These are phyloP conservation scores for Nitzschia sp. DNA, from an alignment of 108 stramenopile genomes.

Conservation along the genomic window DNA sequence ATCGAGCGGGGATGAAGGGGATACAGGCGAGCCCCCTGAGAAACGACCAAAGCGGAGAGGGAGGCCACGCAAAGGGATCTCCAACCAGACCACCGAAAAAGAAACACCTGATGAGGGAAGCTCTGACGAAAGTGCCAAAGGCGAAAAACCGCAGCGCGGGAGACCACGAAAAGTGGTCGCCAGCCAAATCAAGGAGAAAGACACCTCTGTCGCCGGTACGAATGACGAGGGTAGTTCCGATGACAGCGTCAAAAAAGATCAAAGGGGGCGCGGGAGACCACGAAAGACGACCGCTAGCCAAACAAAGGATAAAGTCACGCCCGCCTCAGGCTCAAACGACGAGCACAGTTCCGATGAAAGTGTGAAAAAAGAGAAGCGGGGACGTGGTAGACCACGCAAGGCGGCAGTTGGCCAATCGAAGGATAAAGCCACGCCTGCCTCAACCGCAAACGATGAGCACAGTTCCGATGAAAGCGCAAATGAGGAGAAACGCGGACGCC, in stretches of 20 bases:
- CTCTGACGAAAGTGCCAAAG: slow-evolving; percentile 1
- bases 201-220: too few species aligned
- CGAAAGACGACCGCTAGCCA: not conserved
- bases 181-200: not conserved
- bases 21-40: slow-evolving; percentile 4
- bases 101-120: slow-evolving; percentile 8
- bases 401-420: not conserved
- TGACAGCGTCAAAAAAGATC: not conserved
- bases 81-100: not conserved
- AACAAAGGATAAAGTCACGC: not conserved
- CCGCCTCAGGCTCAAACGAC: too few species aligned
- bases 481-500: not conserved
- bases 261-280: not conserved
- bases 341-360: slow-evolving; percentile 1
- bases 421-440: not conserved
- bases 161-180: not conserved
- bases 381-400: not conserved
- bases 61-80: not conserved
- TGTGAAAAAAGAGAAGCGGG: not conserved
- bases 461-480: not conserved
- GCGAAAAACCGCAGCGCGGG: not conserved
- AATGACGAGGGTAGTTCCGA: slow-evolving; percentile 6
- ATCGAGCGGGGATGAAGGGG: slow-evolving; percentile 12
- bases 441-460: too few species aligned
- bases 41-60: not conserved